phyloP scores from a whole-genome alignment of 768 basidiomycete species.

The Pilatotrama ljubarskyi region DNA sequence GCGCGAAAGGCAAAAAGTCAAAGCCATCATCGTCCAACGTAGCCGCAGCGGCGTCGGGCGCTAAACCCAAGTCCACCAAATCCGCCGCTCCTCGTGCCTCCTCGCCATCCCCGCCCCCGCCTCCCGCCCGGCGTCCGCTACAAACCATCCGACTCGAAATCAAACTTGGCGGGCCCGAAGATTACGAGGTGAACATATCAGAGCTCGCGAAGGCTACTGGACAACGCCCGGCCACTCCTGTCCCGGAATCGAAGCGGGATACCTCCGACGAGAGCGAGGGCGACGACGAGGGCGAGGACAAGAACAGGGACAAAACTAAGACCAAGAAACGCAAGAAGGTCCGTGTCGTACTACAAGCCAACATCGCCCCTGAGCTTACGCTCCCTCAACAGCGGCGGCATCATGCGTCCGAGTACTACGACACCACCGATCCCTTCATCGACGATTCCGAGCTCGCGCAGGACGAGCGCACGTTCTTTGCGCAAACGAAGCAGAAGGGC shows the following conservation, averaged over 20 bases:
- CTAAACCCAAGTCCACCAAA: slow-evolving; percentile 56
- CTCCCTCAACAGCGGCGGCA: slow-evolving; percentile 42
- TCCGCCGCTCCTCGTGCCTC: slow-evolving; percentile 46
- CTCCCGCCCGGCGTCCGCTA: slow-evolving; percentile 47
- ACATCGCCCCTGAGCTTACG: slow-evolving; percentile 6
- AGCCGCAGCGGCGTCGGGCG: slow-evolving; percentile 29
- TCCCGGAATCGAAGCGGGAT: slow-evolving; percentile 40
- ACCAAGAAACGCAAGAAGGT: slow-evolving; percentile 33
- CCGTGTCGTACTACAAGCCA: slow-evolving; percentile 6
- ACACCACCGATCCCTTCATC: slow-evolving; percentile 90
- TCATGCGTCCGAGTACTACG: slow-evolving; percentile 79
- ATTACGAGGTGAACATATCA: slow-evolving; percentile 73
- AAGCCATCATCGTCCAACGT: slow-evolving; percentile 28
- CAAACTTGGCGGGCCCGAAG: slow-evolving; percentile 65
- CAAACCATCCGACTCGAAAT: slow-evolving; percentile 72
- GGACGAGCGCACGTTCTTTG: slow-evolving; percentile 89
- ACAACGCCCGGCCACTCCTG: slow-evolving; percentile 61
- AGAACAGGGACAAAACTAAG: slow-evolving; percentile 32
- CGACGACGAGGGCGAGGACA: slow-evolving; percentile 39
- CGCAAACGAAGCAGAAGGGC: slow-evolving; percentile 88
- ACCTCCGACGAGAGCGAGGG: slow-evolving; percentile 55
- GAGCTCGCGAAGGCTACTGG: slow-evolving; percentile 60
- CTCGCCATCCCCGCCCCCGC: slow-evolving; percentile 58
- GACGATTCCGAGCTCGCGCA: slow-evolving; percentile 93
- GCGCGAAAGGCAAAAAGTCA: slow-evolving; percentile 22